Base-by-base conservation (phyloP, 2,329 filamentous ascomycete genomes). In the Trichoderma atrobrunneum region DNA sequence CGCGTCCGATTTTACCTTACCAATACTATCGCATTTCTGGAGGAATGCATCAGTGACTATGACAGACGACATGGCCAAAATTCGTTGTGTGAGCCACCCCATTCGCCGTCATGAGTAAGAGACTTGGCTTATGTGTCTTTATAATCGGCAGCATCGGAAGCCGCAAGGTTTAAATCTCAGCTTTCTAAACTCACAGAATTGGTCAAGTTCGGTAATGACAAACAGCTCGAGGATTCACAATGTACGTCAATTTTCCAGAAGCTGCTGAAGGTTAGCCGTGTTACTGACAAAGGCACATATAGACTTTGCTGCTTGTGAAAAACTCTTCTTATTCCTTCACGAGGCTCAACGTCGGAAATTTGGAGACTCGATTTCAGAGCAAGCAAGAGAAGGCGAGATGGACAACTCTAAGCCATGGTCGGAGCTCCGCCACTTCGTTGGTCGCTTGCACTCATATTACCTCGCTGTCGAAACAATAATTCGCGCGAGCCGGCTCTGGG, bases 371-470 rank as follows among this genome's bases (percentile, higher is more conserved):
- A 66, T 72, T 16, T 70, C 67, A 6, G 66, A 66, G 30, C 67
- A 72, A 24, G 61, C 72, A 16, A 34, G 39, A 34, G 72, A 72
- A 14, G 71, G 66, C 8, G 3, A 66, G 11, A 60, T 65, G 2
- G 18, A 66, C n/a, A 60, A 30, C 14, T 54, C 51, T 1, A 32
- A 67, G 32, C 32, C 7, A 2, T 72, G 80, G 80, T 74, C 74
- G 2, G 78, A 81, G n/a, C 62, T 81, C 1, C 75, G 77, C 3
- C 80, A 81, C 36, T 72, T 57, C 16, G 8, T 79, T 10, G 75
- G 75, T 1, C 77, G 80, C 0, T 75, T 81, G 0, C 64, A 69
- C 1, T 75, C 76, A 7, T 81, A 79, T 51, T 64, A 75, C 2
- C 63, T 60, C 7, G 74, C 75, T 0, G 73, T 76, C 0, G 26